Evolutionary conservation across 140 eudicot genomes (phyloP), one percentile per base, ranked within the genome.

Genomic region (Stevia rebaudiana): DNA sequence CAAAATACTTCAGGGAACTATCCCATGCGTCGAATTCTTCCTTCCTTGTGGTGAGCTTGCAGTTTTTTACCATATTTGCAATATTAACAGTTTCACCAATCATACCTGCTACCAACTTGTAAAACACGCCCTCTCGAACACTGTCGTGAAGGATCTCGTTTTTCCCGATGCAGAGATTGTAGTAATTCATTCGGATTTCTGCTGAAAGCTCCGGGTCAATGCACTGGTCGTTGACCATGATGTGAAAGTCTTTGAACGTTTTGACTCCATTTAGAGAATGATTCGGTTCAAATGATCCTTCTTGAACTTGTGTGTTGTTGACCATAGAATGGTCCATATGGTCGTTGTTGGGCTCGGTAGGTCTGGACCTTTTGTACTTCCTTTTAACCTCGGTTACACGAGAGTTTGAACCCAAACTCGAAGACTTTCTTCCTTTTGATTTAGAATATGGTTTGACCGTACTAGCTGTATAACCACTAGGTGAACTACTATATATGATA

Each of bases 191-290:
- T 6, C 85, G 81, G 59, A 74, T 76, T 66, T 80, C 72, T 36
- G 80, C 84, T 1, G 94, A 85, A 16, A 88, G 77, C 75, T 84
- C 94, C 0, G 86, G 65, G 74, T 88, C 94, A 50, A 84, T 78
- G 87, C 86, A 82, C 30, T 72, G 54, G 4, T 80, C 83, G 59
- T 82, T 76, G 42, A 85, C 83, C 76, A 65, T 49, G 22, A 85
- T 85, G 66, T 75, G 86, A 68, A 88, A 88, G 46, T 82, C 89
- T 60, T 70, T 69, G 41, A 88, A 80, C 64, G 77, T 66, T 48
- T 81, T 84, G 50, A 75, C 42, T 30, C 76, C 75, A 62, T 70
- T 62, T 47, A 79, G 67, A 4, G 68, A 61, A 11, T 49, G 35
- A 5, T 68, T 33, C 17, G 80, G 71, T 60, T 41, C 44, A 4